Conservation (phyloP, 1,284 basidiomycete species). For the Papiliotrema flavescens region DNA sequence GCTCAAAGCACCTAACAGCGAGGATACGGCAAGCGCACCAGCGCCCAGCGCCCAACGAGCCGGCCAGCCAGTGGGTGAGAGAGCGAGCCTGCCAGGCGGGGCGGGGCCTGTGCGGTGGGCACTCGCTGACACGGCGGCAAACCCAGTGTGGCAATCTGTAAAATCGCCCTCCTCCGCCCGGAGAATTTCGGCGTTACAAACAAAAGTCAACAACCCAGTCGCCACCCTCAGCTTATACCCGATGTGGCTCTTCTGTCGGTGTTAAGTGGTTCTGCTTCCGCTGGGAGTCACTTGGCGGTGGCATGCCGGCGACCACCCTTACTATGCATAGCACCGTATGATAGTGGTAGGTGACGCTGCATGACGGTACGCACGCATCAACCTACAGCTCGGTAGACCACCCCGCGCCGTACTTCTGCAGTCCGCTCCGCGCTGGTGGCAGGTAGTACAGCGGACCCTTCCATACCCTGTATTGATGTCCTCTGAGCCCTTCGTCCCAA, state of each 20-base stretch:
- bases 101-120: neutral
- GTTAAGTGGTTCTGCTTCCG: neutral
- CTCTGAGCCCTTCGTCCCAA: slow-evolving; percentile 37
- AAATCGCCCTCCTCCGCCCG: neutral
- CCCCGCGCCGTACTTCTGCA: slow-evolving; percentile 31
- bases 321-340: too few relatives aligned
- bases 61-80: too few relatives aligned
- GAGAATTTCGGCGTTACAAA: neutral
- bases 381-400: slow-evolving; percentile 4
- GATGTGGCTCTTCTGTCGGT: neutral
- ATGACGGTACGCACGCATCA: too few relatives aligned
- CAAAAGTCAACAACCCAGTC: neutral
- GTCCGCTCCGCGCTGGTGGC: slow-evolving; percentile 33
- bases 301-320: neutral
- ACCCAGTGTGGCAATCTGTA: too few relatives aligned
- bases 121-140: too few relatives aligned
- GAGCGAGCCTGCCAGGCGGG: neutral
- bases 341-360: neutral
- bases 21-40: neutral
- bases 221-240: neutral
- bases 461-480: slow-evolving; percentile 41
- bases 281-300: neutral
- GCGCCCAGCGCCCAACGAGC: neutral
- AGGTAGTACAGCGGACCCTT: slow-evolving; percentile 48
- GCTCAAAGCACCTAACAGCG: neutral